These are phyloP conservation scores for Fusarium pseudocircinatum DNA, from an alignment of 2,329 filamentous ascomycete genomes.

Conservation along the genomic window DNA sequence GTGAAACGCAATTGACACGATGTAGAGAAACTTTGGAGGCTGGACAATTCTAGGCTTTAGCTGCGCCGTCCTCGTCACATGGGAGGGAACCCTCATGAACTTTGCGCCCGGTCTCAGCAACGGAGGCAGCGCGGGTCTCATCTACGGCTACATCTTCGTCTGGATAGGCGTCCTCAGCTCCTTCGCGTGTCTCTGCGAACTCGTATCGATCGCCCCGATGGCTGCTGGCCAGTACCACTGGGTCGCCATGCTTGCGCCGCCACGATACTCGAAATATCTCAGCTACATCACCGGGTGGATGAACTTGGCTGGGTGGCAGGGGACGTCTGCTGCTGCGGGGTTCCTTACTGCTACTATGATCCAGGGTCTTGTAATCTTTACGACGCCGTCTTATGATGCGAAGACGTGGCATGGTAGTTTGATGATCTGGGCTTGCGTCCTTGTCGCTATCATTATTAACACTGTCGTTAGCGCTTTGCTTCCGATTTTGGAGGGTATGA, in stretches of 20 bases:
- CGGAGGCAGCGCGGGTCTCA: constrained; percentile 49
- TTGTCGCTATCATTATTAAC: constrained; percentile 55
- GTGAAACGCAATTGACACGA: background rate
- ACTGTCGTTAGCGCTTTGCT: constrained; percentile 44
- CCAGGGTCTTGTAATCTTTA: constrained; percentile 38
- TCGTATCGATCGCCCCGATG: constrained; percentile 38
- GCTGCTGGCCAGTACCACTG: constrained; percentile 39
- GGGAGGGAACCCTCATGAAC: constrained; percentile 43
- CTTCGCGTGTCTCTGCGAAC: constrained; percentile 38
- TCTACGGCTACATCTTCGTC: constrained; percentile 63
- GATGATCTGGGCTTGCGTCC: constrained; percentile 50
- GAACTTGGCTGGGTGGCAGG: constrained; percentile 42
- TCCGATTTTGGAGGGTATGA: constrained; percentile 53
- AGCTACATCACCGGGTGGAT: constrained; percentile 43
- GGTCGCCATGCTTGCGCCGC: constrained; percentile 39
- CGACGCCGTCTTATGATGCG: constrained; percentile 23
- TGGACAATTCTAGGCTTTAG: constrained; percentile 42
- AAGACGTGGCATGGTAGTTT: constrained; percentile 44
- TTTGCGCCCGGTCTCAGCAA: constrained; percentile 40
- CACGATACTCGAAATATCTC: constrained; percentile 44
- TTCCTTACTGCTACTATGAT: constrained; percentile 43
- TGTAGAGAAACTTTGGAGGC: constrained; percentile 39
- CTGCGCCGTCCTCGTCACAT: constrained; percentile 42
- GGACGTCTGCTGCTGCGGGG: constrained; percentile 33
- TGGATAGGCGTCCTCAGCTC: constrained; percentile 54